These are phyloP conservation scores for Opeltia flavorubescens DNA, from an alignment of 495 filamentous ascomycete genomes.

Conservation along the genomic window DNA sequence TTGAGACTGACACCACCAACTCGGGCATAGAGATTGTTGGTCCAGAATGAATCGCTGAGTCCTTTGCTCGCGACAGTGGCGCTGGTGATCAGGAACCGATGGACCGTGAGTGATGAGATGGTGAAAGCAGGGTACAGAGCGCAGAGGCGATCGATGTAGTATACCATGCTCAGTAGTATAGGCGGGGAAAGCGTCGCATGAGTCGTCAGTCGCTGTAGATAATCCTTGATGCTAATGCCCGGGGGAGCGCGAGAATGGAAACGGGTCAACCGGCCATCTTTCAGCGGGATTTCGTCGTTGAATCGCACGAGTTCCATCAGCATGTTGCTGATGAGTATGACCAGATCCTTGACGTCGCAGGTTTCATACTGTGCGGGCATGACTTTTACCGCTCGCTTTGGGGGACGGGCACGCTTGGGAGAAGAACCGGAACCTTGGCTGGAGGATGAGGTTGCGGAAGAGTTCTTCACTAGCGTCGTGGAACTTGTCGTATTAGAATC, in stretches of 20 bases:
- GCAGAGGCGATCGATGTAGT: slow-evolving; percentile 95
- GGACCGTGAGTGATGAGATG: slow-evolving; percentile 85
- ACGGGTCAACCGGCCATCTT: slow-evolving; percentile 70
- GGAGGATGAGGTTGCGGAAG: slow-evolving; percentile 28
- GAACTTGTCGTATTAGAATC: slow-evolving; percentile 18
- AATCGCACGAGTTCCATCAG: slow-evolving; percentile 82
- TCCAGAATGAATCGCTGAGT: slow-evolving; percentile 93
- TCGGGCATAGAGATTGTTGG: slow-evolving; percentile 85
- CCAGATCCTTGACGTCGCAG: slow-evolving; percentile 69
- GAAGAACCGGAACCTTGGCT: slow-evolving; percentile 30
- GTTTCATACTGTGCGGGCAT: slow-evolving; percentile 66
- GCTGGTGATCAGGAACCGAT: slow-evolving; percentile 90
- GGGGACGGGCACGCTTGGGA: slow-evolving; percentile 36
- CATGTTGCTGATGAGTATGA: slow-evolving; percentile 87
- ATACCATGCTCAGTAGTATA: slow-evolving; percentile 98
- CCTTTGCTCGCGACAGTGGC: slow-evolving; percentile 94
- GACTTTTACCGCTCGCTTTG: slow-evolving; percentile 47
- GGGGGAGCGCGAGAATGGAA: slow-evolving; percentile 95
- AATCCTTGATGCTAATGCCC: slow-evolving; percentile 84
- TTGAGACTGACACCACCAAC: slow-evolving; percentile 82
- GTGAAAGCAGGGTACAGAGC: slow-evolving; percentile 84
- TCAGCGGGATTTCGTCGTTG: slow-evolving; percentile 79
- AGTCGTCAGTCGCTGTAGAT: slow-evolving; percentile 79
- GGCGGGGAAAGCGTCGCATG: slow-evolving; percentile 89
- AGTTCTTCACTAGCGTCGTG: slow-evolving; percentile 27